Base-by-base conservation (phyloP, 179 eudicot species). In the Beta lomatogona region DNA sequence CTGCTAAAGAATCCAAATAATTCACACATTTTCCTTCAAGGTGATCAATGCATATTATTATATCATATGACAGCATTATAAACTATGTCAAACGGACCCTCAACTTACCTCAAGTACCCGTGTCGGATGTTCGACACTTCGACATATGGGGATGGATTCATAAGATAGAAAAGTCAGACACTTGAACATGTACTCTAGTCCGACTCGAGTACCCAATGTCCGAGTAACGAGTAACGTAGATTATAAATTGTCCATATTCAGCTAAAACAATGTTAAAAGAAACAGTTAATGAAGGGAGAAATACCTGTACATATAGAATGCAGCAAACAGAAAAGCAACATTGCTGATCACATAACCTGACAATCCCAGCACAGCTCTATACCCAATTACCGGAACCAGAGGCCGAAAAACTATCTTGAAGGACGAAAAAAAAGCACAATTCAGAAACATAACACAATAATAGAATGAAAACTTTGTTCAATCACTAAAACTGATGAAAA, bases 281-380 rank as follows among this genome's bases (percentile, higher is more conserved):
- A 66, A 10, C 2, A 64, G 16, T 3, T 31, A 67, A 67, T 36
- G 16, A 65, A 65, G 61, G 19, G 16, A 5, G 16, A 36, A 1
- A 22, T 73, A 88, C 99, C 92, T 88, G 89, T 94, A 91, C 22
- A 95, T 86, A 85, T 83, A 94, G 58, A 89, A 71, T 65, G 99
- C 92, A 63, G 99, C 94, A 83, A 95, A 80, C 50, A 90, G 79
- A 83, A 94, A 95, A 10, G 94, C 93, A 50, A 89, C 52, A 81
- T 92, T 95, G 73, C 75, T 90, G 78, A 95, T 85, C 77, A 88
- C 88, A 87, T 95, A 95, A 79, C 98, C 98, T 71, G 98, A 94
- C 72, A 94, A 86, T 60, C 89, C 99, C 60, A 95, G 82, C 72
- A 94, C 94, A 75, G 99, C 99, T 89, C 99, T 89, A 82, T 89